Evolutionary conservation across 140 eudicot species (phyloP), one percentile per base, ranked within the genome.

Genomic region (Cichorium intybus): DNA sequence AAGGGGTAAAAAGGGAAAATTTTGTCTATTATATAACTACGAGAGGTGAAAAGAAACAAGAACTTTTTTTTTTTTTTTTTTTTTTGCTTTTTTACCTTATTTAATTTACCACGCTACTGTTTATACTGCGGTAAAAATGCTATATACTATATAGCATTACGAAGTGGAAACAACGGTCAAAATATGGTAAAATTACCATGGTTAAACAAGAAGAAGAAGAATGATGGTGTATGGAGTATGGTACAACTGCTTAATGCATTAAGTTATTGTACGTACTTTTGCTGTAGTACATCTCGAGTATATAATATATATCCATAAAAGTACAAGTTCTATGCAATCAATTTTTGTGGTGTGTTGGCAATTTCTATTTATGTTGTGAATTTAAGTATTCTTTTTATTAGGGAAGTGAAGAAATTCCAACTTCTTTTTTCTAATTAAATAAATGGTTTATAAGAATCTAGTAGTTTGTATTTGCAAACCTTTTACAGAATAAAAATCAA

Each of bases 191-290:
- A 65, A 31, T 29, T 48, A 48, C 58, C 70, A 47, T 31, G n/a
- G 14, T 50, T 49, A 28, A 64, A 60, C 70, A 47, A 15, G 60
- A 65, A 29, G 67, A 33, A 7, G 17, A 56, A 41, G 41, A 59
- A 34, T 28, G 72, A 71, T 62, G n/a, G n/a, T n/a, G 66, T 46
- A 23, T 17, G 60, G 28, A 56, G 67, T 46, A 64, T 46, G 7
- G 78, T 64, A 64, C 78, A 73, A 64, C 27, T 57, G 47, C 20
- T 65, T 57, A 65, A 65, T 66, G 79, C 79, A 74, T 74, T 26
- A 48, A 58, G 69, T 49, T 66, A 35, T 12, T 66, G 69, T 74
- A 66, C 74, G 67, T 26, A 41, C 74, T 73, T 65, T 56, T 66
- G 35, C 47, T 57, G 69, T 74, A 57, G 62, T 66, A 66, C 73